phyloP scores from a whole-genome alignment of 2,329 filamentous ascomycete species.

The Davidsoniella virescens region DNA sequence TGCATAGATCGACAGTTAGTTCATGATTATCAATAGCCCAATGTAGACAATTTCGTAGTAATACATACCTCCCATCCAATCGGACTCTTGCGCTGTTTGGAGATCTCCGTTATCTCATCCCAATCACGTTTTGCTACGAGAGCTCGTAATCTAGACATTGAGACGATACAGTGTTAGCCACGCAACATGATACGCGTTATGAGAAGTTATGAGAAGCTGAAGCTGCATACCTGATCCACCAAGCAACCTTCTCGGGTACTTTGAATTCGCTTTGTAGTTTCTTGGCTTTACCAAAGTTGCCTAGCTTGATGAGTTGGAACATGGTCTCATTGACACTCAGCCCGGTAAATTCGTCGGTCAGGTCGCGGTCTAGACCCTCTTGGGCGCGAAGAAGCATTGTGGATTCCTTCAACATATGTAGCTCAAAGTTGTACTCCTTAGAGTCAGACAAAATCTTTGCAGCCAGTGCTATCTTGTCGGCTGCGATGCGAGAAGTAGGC shows the following conservation, averaged over 20 bases:
- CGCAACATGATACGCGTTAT: background rate
- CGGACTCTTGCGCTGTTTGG: conserved; percentile 64
- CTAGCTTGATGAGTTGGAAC: conserved; percentile 68
- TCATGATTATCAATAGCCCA: background rate
- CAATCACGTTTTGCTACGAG: conserved; percentile 82
- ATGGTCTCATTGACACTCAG: conserved; percentile 83
- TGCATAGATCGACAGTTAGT: conserved; percentile 19
- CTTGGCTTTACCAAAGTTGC: conserved; percentile 69
- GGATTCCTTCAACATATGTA: conserved; percentile 63
- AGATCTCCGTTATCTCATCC: conserved; percentile 78
- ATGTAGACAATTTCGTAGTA: background rate
- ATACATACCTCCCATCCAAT: conserved; percentile 82
- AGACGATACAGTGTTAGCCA: background rate
- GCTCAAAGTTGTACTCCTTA: conserved; percentile 61
- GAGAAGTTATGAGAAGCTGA: background rate
- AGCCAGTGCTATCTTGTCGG: conserved; percentile 79
- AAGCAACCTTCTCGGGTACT: conserved; percentile 74
- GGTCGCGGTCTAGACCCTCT: conserved; percentile 69
- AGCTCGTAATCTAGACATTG: conserved; percentile 49
- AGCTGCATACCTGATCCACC: conserved; percentile 53
- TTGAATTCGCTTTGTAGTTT: conserved; percentile 88
- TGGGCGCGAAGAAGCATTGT: conserved; percentile 69
- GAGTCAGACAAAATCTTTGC: conserved; percentile 69
- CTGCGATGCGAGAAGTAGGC: conserved; percentile 48
- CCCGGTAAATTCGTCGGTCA: conserved; percentile 62